These are phyloP conservation scores for Phytopythium helicoides DNA, from an alignment of 352 stramenopile species.

Conservation along the genomic window DNA sequence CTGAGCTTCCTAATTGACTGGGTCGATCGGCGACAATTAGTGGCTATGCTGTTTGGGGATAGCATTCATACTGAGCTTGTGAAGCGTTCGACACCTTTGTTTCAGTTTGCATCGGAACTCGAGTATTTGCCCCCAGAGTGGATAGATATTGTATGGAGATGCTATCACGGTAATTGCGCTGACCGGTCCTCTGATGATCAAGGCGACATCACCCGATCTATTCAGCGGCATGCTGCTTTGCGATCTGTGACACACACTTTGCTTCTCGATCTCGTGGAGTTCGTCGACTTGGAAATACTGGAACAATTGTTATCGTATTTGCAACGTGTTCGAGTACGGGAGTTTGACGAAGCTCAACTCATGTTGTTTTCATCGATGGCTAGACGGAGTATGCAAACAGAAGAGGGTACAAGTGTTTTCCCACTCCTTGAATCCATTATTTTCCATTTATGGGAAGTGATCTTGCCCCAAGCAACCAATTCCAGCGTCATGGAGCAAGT, in stretches of 20 bases:
- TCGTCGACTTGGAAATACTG: constrained; percentile 38
- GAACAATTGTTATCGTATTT: constrained; percentile 26
- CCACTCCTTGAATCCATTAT: constrained; percentile 30
- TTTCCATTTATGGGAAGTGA: constrained; percentile 1
- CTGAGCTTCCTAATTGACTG: constrained; percentile 39
- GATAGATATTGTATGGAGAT: constrained; percentile 55
- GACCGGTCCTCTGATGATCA: neutral
- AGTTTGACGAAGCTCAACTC: constrained; percentile 31
- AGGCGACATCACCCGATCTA: neutral
- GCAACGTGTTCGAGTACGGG: constrained; percentile 8
- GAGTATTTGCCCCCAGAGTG: constrained; percentile 29
- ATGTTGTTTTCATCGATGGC: constrained; percentile 30
- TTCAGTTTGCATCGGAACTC: constrained; percentile 48
- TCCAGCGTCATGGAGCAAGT: too few species aligned
- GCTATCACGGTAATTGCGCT: constrained; percentile 32
- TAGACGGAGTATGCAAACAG: constrained; percentile 12
- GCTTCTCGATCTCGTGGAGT: constrained; percentile 52
- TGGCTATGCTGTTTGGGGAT: constrained; percentile 56
- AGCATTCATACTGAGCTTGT: constrained; percentile 70
- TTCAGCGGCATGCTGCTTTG: constrained; percentile 48
- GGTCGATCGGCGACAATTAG: constrained; percentile 44
- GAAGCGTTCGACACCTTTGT: constrained; percentile 55
- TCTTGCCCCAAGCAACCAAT: too few species aligned
- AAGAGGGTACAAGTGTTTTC: constrained; percentile 5
- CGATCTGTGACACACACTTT: constrained; percentile 39